Base-by-base conservation (phyloP, 1,284 basidiomycete genomes). In the Cutaneotrichosporon cyanovorans region DNA sequence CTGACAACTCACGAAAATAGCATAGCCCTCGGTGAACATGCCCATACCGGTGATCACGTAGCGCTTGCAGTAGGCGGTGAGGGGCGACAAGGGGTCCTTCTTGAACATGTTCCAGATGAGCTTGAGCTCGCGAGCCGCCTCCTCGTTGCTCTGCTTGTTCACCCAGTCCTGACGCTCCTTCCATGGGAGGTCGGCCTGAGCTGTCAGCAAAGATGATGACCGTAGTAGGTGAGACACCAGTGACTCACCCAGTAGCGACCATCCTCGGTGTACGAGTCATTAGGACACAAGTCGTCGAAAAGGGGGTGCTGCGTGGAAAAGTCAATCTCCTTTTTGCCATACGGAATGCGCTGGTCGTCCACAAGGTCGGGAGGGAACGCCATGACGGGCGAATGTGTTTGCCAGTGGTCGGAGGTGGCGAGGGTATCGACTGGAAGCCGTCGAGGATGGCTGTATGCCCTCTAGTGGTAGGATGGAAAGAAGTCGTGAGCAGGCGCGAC, bases 11-110 rank as follows among this genome's bases (percentile, higher is more conserved):
- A 62, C 51, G 37, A 50, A 53, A 20, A 53, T 53, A 32, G 66
- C 59, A 51, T 69, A 71, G 31, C 69, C 69, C 59, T 77, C 74
- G 33, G 75, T 76, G 58, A 77, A 77, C 42, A 78, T 71, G 51
- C 76, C 76, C 61, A 77, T 72, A 54, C 77, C 76, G 39, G 71
- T 74, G 42, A 76, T 59, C 39, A 77, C 75, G 54, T 77, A 78
- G 59, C 72, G 70, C 45, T 47, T 45, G 50, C 63, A 76, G 68
- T 78, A 78, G 32, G 67, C 65, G 10, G 51, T 48, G 28, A 77
- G 35, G 10, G 76, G 76, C 23, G 66, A 69, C 8, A 72, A 49
- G 3, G 70, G 70, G 56, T 77, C 76, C 44, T 59, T 58, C 63
- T 77, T 77, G 67, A 76, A 74, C 74, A 77, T 76, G 23, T 53